Base-by-base conservation (phyloP, 352 stramenopile genomes). In the Phytophthora crassamura region DNA sequence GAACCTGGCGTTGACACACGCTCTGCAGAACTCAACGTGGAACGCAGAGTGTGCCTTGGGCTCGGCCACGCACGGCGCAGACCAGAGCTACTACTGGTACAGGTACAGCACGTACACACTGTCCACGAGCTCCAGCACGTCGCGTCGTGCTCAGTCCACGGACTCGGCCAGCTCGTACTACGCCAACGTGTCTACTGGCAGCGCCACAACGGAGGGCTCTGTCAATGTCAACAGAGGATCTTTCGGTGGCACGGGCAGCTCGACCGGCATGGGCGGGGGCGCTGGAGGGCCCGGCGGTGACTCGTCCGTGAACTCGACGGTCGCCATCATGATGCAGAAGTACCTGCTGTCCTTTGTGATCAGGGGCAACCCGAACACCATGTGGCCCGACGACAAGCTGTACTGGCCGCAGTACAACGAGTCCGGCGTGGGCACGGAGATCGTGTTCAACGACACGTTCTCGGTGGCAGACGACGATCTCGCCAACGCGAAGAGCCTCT, bases 401-500 rank as follows among this genome's bases (percentile, higher is more conserved):
- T 69, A 74, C 47, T 74, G 53, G 66, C 66, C 65, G 8, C 59
- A 59, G 34, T 74, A 74, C 47, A 71, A 75, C 50, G 60, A 75
- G 45, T 75, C 61, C 5, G 52, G 54, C 34, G 46, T 56, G 28
- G 67, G 50, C 40, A 64, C 49, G 15, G 46, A 75, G 46, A 58
- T 71, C 42, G 55, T 75, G 2, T 74, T 74, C 50, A 64, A 74
- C 54, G 66, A 70, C 54, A 74, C 59, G 18, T 69, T 69, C 59
- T 63, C 66, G 33, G 32, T 60, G 7, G 58, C 59, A 20, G 41
- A 70, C 16, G 59, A 74, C 32, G 66, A 70, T 33, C 66, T 74
- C 14, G 60, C 66, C 35, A 74, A 64, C 48, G 56, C 51, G n/a
- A 74, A 70, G 59, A 70, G 54, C 41, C 49, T 74, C 18, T 74